Percentiles rank a stretch among this genome's conserved stretches.
Conservation (phyloP, 1,284 basidiomycete species). For the Cutaneotrichosporon arboriforme region DNA sequence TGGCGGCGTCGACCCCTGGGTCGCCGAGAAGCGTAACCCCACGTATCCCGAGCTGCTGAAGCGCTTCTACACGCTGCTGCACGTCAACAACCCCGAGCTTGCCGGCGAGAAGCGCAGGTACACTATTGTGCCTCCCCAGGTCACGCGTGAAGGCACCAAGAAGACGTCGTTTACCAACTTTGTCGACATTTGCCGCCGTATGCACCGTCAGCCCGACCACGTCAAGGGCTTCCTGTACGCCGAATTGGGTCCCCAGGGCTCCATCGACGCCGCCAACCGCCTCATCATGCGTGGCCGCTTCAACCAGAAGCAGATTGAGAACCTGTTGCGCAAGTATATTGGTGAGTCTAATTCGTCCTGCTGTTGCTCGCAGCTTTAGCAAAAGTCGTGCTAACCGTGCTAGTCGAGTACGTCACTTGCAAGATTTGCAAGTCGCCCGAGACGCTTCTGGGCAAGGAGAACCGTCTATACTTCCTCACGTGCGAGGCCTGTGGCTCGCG, state of each 20-base stretch:
- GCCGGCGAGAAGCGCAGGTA: constrained; percentile 85
- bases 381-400: neutral
- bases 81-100: constrained; percentile 89
- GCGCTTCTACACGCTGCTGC: constrained; percentile 86
- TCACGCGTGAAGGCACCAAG: constrained; percentile 90
- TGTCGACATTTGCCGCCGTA: constrained; percentile 94
- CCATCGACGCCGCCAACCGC: constrained; percentile 85
- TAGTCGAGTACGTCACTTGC: constrained; percentile 99
- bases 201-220: constrained; percentile 99
- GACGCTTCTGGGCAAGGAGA: constrained; percentile 92
- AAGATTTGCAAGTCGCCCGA: constrained; percentile 99
- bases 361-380: too few species aligned
- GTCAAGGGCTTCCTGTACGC: constrained; percentile 97
- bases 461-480: constrained; percentile 98
- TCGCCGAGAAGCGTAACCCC: constrained; percentile 88
- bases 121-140: constrained; percentile 94
- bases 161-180: constrained; percentile 95
- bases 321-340: constrained; percentile 92
- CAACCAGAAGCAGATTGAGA: constrained; percentile 98
- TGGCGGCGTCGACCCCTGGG: constrained; percentile 57
- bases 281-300: constrained; percentile 97
- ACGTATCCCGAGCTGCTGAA: constrained; percentile 86
- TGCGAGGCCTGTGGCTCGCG: constrained; percentile 91
- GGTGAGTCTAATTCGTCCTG: constrained; percentile 54
- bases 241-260: constrained; percentile 96